Base-by-base conservation (phyloP, 2,329 filamentous ascomycete species). In the Stachybotrys echinatus region DNA sequence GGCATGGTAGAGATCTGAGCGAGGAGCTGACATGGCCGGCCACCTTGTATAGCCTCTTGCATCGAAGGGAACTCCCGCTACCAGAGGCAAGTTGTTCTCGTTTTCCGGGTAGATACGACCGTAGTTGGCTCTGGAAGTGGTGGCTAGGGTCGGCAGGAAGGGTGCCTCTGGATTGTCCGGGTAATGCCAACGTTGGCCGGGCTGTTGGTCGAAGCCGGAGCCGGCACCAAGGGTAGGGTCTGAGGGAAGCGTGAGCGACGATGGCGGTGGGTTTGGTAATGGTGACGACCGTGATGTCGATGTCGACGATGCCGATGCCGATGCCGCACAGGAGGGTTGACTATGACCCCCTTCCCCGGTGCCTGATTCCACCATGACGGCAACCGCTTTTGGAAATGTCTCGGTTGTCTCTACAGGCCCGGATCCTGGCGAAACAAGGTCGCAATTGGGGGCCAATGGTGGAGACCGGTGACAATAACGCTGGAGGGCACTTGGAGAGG, bases 81-180 rank as follows among this genome's bases (percentile, higher is more conserved):
- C 53, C 6, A 66, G 52, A 19, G 54, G 52, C n/a, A 68, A 53
- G 51, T 64, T 65, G 23, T 61, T 58, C 54, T 70, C 64, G 47
- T 69, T 62, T 52, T 67, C 68, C 2, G 68, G 64, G 48, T 68
- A 65, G 53, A 67, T 55, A 37, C 65, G 59, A 40, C 64, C 67
- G 50, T 68, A 70, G 47, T 60, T 59, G 42, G 48, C 47, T 7
- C 56, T 50, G 14, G 56, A 61, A 10, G 57, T 53, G 12, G 53
- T 50, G 6, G 43, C 54, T 7, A 50, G 31, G 7, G 58, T 55
- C 18, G 58, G 52, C 12, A 56, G 34, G n/a, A 51, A 48, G 39
- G 55, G 53, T 23, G 53, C 23, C 14, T 47, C 45, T 31, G 4
- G 27, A 14, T 34, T 34, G 27, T 34, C 27, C 14, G 10, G 27